A percentile compares a stretch with the other conserved stretches of the same genome.
Conservation (phyloP, 768 basidiomycete genomes). For the Postia placenta region DNA sequence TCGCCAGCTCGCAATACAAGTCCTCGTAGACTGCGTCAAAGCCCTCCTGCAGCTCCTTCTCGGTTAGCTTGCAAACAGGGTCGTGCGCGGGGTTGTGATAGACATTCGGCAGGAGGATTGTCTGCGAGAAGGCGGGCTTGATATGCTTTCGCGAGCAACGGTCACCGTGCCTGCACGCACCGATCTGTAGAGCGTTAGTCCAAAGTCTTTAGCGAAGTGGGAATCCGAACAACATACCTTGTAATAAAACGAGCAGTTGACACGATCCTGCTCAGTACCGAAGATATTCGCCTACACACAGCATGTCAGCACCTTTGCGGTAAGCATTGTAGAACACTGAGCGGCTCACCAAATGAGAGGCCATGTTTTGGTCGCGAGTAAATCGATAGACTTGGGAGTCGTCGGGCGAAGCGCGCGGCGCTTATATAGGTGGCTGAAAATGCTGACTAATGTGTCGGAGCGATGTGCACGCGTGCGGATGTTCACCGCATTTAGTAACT, state of each 20-base stretch:
- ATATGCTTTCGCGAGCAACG: conserved; percentile 98
- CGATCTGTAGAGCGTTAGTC: conserved; percentile 55
- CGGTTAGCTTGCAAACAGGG: conserved; percentile 80
- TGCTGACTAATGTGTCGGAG: conserved; percentile 10
- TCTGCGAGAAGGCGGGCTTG: conserved; percentile 95
- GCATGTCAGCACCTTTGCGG: background rate
- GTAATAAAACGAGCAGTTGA: conserved; percentile 99
- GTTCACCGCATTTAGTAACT: background rate
- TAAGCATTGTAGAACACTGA: conserved; percentile 2
- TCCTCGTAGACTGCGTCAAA: conserved; percentile 96
- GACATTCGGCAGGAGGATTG: conserved; percentile 92
- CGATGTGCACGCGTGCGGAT: too few species aligned
- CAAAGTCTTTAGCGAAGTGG: conserved; percentile 1
- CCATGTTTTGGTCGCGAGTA: conserved; percentile 29
- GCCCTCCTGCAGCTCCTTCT: conserved; percentile 85
- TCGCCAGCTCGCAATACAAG: conserved; percentile 88
- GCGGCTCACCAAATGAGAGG: conserved; percentile 70
- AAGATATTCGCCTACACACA: conserved; percentile 82
- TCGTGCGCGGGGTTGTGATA: conserved; percentile 98
- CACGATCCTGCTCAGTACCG: conserved; percentile 89
- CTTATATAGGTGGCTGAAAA: conserved; percentile 14
- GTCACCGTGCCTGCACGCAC: conserved; percentile 97
- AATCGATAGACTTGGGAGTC: background rate
- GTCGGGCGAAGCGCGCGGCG: background rate
- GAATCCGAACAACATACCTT: conserved; percentile 47